Evolutionary conservation across 805 yeast genomes (phyloP).

Genomic region (Cyberlindnera mycetangii): DNA sequence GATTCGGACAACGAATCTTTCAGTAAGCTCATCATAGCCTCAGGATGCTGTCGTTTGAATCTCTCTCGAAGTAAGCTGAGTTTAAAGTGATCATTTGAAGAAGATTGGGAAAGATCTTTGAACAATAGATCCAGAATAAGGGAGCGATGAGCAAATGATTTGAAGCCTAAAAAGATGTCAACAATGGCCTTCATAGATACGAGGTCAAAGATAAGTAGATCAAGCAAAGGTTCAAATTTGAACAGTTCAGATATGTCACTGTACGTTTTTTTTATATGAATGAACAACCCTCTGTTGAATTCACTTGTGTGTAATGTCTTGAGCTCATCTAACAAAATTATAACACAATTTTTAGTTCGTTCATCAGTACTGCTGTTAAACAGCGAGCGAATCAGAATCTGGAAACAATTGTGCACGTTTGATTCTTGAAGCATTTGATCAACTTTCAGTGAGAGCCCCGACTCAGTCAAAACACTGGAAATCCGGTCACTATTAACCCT

Average conservation of each 20-base stretch:
- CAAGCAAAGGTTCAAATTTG: conserved; percentile 36
- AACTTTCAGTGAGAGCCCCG: conserved; percentile 8
- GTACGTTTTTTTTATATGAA: conserved; percentile 29
- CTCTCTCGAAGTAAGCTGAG: conserved; percentile 22
- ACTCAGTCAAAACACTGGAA: not conserved
- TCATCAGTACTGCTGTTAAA: conserved; percentile 17
- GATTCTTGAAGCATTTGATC: conserved; percentile 15
- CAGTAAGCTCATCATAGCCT: conserved; percentile 18
- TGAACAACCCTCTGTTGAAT: conserved; percentile 25
- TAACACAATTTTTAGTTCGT: conserved; percentile 7
- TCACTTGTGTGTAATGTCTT: conserved; percentile 24
- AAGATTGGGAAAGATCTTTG: conserved; percentile 18
- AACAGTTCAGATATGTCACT: conserved; percentile 31
- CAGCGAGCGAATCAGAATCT: conserved; percentile 19
- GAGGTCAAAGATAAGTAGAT: conserved; percentile 37
- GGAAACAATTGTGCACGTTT: conserved; percentile 23
- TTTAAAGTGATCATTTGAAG: conserved; percentile 21
- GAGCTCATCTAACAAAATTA: conserved; percentile 24
- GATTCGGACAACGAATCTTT: conserved; percentile 15
- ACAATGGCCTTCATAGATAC: conserved; percentile 33
- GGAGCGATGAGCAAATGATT: conserved; percentile 18
- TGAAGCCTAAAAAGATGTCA: conserved; percentile 30
- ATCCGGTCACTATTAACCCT: conserved; percentile 1
- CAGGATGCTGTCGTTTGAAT: conserved; percentile 20
- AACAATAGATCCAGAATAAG: conserved; percentile 25